A percentile compares a stretch with the other conserved stretches of the same genome.
phyloP scores from a whole-genome alignment of 1,139 yeast genomes.

The Wickerhamomyces sp. region DNA sequence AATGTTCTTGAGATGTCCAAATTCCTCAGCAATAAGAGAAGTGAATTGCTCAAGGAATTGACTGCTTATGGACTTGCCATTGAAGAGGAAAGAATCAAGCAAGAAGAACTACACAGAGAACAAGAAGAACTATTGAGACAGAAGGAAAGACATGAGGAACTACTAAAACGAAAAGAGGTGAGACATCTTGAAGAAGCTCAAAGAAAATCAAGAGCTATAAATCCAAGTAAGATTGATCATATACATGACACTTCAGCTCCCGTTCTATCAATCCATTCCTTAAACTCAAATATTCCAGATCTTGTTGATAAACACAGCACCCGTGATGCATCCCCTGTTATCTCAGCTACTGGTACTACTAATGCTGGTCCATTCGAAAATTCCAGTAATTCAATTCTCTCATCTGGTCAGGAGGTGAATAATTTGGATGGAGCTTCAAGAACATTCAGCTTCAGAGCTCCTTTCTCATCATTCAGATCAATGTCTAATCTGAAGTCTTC shows the following conservation, averaged over 20 bases:
- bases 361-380: no score
- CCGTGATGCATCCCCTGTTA: no score
- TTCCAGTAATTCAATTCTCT: neutral
- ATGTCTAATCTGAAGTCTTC: conserved; percentile 4
- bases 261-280: no score
- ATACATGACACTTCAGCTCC: neutral
- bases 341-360: no score
- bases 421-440: neutral
- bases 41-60: conserved; percentile 23
- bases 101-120: conserved; percentile 3
- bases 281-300: no score
- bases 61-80: conserved; percentile 13
- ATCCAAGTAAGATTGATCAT: neutral
- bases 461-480: conserved; percentile 10
- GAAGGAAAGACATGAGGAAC: neutral
- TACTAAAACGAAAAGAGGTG: neutral
- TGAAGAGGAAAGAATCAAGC: conserved; percentile 4
- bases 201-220: neutral
- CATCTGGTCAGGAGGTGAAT: neutral
- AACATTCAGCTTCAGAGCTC: conserved; percentile 4
- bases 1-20: conserved; percentile 57
- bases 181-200: neutral
- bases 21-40: conserved; percentile 34
- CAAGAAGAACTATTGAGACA: conserved; percentile 1
- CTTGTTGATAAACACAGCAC: no score